These are phyloP conservation scores for Hemileccinum impolitum DNA, from an alignment of 768 basidiomycete genomes.

Conservation along the genomic window DNA sequence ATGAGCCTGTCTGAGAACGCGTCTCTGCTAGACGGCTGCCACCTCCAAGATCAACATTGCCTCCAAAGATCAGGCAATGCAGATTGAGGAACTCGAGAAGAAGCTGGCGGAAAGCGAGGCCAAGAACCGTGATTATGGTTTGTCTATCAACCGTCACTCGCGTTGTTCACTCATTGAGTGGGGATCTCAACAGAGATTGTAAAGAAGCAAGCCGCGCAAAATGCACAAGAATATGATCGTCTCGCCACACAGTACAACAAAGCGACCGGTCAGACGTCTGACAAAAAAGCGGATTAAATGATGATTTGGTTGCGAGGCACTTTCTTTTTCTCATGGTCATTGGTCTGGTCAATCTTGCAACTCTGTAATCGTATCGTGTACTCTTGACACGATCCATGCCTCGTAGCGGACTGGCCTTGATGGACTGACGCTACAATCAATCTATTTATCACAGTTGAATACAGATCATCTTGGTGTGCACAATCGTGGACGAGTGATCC, in stretches of 20 bases:
- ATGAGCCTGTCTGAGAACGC: background rate
- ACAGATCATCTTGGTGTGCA: no score
- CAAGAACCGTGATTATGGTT: conserved; percentile 66
- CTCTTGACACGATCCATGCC: background rate
- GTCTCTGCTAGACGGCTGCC: conserved; percentile 30
- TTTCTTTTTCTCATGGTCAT: background rate
- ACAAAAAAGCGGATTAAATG: conserved; percentile 66
- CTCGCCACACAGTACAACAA: conserved; percentile 76
- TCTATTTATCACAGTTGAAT: no score
- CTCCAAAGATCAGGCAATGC: conserved; percentile 26
- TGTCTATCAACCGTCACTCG: conserved; percentile 10
- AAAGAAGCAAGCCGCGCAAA: conserved; percentile 78
- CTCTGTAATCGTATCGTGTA: background rate
- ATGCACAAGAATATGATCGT: conserved; percentile 77
- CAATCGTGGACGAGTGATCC: no score
- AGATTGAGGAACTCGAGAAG: conserved; percentile 67
- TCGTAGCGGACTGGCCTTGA: no score
- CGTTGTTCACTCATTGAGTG: background rate
- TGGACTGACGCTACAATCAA: background rate
- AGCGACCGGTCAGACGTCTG: conserved; percentile 53
- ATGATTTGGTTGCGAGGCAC: background rate
- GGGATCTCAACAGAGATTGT: conserved; percentile 52
- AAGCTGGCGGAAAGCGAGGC: conserved; percentile 56
- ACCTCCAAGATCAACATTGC: conserved; percentile 28
- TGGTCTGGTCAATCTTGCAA: background rate